Evolutionary conservation across 2,329 filamentous ascomycete genomes (phyloP).

Genomic region (Cytospora schulzeri): DNA sequence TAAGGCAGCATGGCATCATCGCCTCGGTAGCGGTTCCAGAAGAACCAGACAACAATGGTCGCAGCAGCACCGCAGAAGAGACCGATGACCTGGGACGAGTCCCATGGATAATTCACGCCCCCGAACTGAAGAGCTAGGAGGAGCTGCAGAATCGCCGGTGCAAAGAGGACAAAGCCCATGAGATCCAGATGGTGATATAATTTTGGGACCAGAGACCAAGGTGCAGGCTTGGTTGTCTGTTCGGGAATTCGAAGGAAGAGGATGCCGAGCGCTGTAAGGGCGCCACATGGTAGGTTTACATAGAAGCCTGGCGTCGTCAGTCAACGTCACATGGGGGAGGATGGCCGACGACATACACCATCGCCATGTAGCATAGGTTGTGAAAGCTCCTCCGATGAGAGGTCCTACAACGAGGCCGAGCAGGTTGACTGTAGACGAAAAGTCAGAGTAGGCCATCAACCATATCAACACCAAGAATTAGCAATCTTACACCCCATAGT

Average conservation of each 20-base stretch:
- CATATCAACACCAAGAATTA: no score
- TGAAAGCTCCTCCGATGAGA: slow-evolving; percentile 38
- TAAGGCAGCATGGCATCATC: slow-evolving; percentile 6
- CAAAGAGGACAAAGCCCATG: slow-evolving; percentile 50
- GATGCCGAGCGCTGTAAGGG: no score
- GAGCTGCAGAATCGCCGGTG: slow-evolving; percentile 47
- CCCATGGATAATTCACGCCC: slow-evolving; percentile 43
- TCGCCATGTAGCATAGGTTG: slow-evolving; percentile 37
- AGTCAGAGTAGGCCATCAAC: not conserved
- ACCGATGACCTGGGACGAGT: slow-evolving; percentile 42
- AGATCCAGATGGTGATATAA: slow-evolving; percentile 53
- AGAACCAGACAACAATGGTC: not conserved
- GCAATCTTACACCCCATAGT: slow-evolving; percentile 23
- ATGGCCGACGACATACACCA: slow-evolving; percentile 33
- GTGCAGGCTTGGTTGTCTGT: no score
- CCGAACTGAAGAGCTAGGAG: slow-evolving; percentile 51
- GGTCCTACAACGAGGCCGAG: slow-evolving; percentile 33
- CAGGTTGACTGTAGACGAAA: slow-evolving; percentile 23
- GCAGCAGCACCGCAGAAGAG: slow-evolving; percentile 35
- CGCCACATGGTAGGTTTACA: not conserved
- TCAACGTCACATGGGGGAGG: no score
- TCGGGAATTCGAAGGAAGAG: no score
- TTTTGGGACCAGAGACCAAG: not conserved
- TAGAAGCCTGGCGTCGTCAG: no score
- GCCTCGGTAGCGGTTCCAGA: slow-evolving; percentile 5